A percentile compares a stretch with the other conserved stretches of the same genome.
phyloP scores from a whole-genome alignment of 202 grass and related monocot genomes.

The Schoenoplectus triqueter region DNA sequence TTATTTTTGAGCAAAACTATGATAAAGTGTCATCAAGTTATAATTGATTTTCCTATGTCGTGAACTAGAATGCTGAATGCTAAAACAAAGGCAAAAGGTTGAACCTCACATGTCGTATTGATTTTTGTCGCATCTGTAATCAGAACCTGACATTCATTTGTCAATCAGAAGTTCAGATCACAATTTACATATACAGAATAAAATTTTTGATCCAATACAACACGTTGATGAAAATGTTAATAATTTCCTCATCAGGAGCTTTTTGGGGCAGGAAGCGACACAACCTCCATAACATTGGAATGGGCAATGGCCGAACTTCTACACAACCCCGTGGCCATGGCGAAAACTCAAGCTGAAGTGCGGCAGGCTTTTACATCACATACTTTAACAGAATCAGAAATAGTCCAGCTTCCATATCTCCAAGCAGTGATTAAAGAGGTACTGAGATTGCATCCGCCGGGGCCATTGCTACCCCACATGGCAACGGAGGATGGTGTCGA shows the following conservation, averaged over 20 bases:
- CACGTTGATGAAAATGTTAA: not conserved
- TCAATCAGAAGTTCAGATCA: too few species aligned
- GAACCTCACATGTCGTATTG: too few species aligned
- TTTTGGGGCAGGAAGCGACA: constrained; percentile 41
- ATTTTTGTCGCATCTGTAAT: too few species aligned
- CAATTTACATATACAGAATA: too few species aligned
- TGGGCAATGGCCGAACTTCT: constrained; percentile 31
- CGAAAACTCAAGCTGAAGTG: constrained; percentile 28
- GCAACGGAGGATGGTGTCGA: not conserved
- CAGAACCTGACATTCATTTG: too few species aligned
- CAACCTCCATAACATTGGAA: not conserved
- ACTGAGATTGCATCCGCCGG: constrained; percentile 31
- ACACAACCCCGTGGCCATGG: constrained; percentile 9
- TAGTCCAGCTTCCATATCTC: constrained; percentile 34
- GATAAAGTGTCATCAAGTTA: too few species aligned
- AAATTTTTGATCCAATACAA: too few species aligned
- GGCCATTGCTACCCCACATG: not conserved
- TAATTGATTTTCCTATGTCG: too few species aligned
- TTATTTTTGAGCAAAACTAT: too few species aligned
- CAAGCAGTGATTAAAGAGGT: constrained; percentile 40
- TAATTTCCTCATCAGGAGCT: constrained; percentile 35
- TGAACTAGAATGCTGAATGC: too few species aligned
- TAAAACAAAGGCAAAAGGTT: too few species aligned
- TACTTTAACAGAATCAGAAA: constrained; percentile 17
- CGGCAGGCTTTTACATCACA: too few species aligned